Base-by-base conservation (phyloP, 805 yeast species). In the Kazachstania viticola region DNA sequence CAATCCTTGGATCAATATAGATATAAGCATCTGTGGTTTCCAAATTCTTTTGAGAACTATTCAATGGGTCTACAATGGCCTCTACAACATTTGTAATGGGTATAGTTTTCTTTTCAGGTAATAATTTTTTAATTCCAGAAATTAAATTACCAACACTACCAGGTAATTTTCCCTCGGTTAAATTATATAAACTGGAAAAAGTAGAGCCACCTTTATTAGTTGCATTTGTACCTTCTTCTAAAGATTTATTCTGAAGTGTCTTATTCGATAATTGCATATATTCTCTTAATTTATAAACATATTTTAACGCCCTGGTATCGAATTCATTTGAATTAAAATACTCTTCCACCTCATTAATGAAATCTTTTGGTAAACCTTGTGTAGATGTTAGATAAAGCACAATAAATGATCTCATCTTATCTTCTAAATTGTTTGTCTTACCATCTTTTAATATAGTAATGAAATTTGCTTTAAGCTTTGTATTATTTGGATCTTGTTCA, bases 81-180 rank as follows among this genome's bases (percentile, higher is more conserved):
- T 87, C 95, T 8, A 87, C 94, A 19, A 91, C 73, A 47, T 79
- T 79, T 4, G 97, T 88, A 28, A 91, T 70, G 13, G 97, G 95
- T 48, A 88, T 71, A 32, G 78, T 79, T 47, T 82, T 80, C 60
- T 81, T 82, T 37, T 81, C 91, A 0, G 97, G 96, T 38, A 91
- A 61, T 31, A 88, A 62, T 43, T 79, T 85, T 49, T 84, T 84
- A 35, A 91, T 73, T 35, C 94, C 93, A 1, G 93, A 73, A 18
- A 93, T 82, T 35, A 91, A 63, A 16, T 88, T 79, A 25, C 93
- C 93, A 39, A 91, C 79, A 25, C 96, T 95, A 44, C 81, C 94
- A 6, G 88, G 73, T 17, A 91, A 58, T 45, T 74, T 76, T 24
- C 91, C 93, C 45, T 81, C 87, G 11, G 82, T 73, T 37, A 88